phyloP scores from a whole-genome alignment of 352 stramenopile genomes.

The Pythium aristosporum region DNA sequence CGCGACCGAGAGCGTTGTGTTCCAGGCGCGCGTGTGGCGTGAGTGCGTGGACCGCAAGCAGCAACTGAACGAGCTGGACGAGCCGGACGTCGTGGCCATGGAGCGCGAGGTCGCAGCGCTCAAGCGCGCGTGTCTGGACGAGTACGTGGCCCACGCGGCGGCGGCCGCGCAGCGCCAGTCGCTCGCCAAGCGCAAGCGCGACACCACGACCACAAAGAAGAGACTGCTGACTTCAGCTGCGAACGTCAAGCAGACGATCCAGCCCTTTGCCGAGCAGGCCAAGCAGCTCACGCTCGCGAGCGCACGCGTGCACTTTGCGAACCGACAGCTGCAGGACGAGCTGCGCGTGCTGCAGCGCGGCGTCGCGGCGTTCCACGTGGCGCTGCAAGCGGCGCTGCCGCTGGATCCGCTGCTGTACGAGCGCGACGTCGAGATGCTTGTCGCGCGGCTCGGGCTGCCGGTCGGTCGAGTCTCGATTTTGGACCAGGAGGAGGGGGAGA shows the following conservation, averaged over 20 bases:
- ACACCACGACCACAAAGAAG: constrained; percentile 33
- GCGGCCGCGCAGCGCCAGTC: constrained; percentile 37
- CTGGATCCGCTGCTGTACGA: constrained; percentile 57
- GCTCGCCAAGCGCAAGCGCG: constrained; percentile 37
- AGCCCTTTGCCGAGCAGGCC: constrained; percentile 59
- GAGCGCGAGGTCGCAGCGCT: constrained; percentile 54
- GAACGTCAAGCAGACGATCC: constrained; percentile 50
- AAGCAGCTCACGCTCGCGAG: constrained; percentile 46
- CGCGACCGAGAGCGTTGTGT: constrained; percentile 47
- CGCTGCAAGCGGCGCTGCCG: constrained; percentile 42
- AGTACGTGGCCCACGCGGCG: constrained; percentile 38
- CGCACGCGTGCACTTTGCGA: constrained; percentile 43
- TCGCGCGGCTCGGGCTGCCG: constrained; percentile 3
- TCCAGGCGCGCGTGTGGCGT: constrained; percentile 68
- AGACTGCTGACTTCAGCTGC: constrained; percentile 26
- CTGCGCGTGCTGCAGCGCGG: constrained; percentile 37
- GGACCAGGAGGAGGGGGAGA: not conserved
- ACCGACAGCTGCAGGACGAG: constrained; percentile 57
- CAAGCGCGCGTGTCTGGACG: constrained; percentile 39
- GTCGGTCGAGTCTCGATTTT: constrained; percentile 8
- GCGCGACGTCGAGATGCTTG: constrained; percentile 36
- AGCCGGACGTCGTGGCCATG: constrained; percentile 33
- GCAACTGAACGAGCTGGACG: constrained; percentile 41
- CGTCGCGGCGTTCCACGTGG: constrained; percentile 39
- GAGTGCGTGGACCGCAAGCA: constrained; percentile 57